Evolutionary conservation across 257 asterid species (phyloP).

Genomic region (Salvia splendens): DNA sequence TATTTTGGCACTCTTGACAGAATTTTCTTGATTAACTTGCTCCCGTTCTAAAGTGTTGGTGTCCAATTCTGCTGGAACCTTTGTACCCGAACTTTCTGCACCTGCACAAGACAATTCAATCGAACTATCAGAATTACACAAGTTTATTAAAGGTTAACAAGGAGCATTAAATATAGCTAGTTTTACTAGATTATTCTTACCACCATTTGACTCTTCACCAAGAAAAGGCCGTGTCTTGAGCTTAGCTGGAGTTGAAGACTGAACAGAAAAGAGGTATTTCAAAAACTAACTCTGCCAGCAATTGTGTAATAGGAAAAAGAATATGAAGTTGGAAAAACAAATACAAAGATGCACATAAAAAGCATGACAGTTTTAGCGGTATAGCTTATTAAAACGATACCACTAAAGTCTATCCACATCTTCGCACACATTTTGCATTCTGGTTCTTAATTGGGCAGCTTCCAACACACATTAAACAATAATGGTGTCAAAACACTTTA

Average conservation of each 20-base stretch:
- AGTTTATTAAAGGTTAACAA: slow-evolving; percentile 10
- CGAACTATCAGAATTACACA: slow-evolving; percentile 16
- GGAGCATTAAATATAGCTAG: slow-evolving; percentile 4
- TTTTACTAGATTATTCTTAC: slow-evolving; percentile 30
- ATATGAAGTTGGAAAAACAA: not conserved
- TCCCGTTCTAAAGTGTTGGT: slow-evolving; percentile 30
- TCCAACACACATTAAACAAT: not conserved
- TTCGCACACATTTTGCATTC: not conserved
- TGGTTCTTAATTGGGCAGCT: not conserved
- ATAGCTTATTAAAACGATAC: not conserved
- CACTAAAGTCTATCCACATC: not conserved
- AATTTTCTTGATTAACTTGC: slow-evolving; percentile 25
- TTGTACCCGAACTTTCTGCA: slow-evolving; percentile 29
- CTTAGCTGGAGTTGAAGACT: slow-evolving; percentile 45
- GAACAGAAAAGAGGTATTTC: slow-evolving; percentile 29
- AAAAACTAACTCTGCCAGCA: slow-evolving; percentile 21
- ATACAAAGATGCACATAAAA: not conserved
- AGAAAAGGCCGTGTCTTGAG: slow-evolving; percentile 29
- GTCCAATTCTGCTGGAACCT: slow-evolving; percentile 26
- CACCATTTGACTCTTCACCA: slow-evolving; percentile 34
- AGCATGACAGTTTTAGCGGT: not conserved
- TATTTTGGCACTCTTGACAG: slow-evolving; percentile 21
- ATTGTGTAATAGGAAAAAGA: not conserved
- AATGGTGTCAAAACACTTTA: not conserved
- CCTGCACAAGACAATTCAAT: slow-evolving; percentile 39